phyloP scores from a whole-genome alignment of 2,329 filamentous ascomycete genomes.

The Pseudogymnoascus sp. region DNA sequence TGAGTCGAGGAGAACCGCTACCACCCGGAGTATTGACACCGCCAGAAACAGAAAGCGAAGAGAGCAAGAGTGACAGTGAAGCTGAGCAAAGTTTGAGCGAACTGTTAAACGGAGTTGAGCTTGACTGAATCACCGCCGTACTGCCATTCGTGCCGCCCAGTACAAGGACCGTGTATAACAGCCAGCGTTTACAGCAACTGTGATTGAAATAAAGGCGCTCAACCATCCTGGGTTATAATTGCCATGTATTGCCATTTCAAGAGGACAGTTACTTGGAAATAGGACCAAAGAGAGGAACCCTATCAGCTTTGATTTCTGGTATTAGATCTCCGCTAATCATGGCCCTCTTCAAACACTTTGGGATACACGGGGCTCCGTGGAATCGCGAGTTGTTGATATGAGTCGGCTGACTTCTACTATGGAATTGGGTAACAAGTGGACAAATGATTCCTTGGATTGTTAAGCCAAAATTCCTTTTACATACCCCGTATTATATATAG shows the following conservation, averaged over 20 bases:
- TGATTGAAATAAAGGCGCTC: not conserved
- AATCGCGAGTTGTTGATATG: too few species aligned
- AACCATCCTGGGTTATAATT: not conserved
- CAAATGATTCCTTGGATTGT: not conserved
- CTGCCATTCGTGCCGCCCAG: not conserved
- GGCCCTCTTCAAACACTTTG: not conserved
- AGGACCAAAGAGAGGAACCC: not conserved
- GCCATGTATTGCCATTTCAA: not conserved
- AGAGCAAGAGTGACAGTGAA: slow-evolving; percentile 23
- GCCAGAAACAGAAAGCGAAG: slow-evolving; percentile 24
- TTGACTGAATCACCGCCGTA: slow-evolving; percentile 20
- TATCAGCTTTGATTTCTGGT: not conserved
- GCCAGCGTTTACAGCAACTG: not conserved
- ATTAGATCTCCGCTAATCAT: not conserved
- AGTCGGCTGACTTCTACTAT: not conserved
- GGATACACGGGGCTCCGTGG: not conserved
- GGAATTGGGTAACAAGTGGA: not conserved
- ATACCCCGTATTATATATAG: not conserved
- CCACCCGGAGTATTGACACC: slow-evolving; percentile 23
- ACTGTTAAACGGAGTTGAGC: slow-evolving; percentile 24
- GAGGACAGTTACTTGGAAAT: not conserved
- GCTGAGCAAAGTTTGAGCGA: slow-evolving; percentile 21
- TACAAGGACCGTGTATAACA: not conserved
- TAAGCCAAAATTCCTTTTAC: not conserved
- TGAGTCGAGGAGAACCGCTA: slow-evolving; percentile 19